Evolutionary conservation across 306 rosid genomes (phyloP).

Genomic region (Ormosia semicastrata): DNA sequence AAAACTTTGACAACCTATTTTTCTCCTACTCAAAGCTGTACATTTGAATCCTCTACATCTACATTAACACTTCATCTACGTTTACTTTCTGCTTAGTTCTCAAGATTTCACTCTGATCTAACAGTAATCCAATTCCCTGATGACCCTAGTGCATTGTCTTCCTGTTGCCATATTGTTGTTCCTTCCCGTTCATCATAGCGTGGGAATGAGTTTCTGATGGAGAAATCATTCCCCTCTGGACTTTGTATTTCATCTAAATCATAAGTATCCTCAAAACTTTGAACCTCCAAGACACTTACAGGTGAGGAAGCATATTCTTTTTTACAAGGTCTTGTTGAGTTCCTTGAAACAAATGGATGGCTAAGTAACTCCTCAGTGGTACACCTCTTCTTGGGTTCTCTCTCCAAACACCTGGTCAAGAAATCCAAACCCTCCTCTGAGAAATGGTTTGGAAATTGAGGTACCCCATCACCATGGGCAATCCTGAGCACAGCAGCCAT

Average conservation of each 20-base stretch:
- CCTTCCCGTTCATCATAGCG: not conserved
- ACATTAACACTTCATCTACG: not conserved
- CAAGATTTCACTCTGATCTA: constrained; percentile 34
- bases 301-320: constrained; percentile 38
- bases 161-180: constrained; percentile 7
- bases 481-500: constrained; percentile 45
- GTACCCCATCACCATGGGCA: constrained; percentile 39
- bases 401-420: constrained; percentile 51
- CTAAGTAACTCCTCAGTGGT: constrained; percentile 37
- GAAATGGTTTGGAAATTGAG: constrained; percentile 51
- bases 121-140: constrained; percentile 61
- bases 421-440: constrained; percentile 55
- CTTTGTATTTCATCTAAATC: constrained; percentile 26
- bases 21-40: constrained; percentile 23
- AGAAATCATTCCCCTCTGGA: not conserved
- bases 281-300: constrained; percentile 43
- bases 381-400: constrained; percentile 54
- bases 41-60: constrained; percentile 29
- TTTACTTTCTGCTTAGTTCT: not conserved
- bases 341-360: constrained; percentile 56
- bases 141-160: constrained; percentile 27
- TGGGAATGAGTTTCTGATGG: constrained; percentile 29
- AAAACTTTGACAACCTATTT: constrained; percentile 12
- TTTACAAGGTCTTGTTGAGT: not conserved
- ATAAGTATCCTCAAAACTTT: constrained; percentile 19